Percentiles rank a stretch among this genome's conserved stretches.
phyloP scores from a whole-genome alignment of 805 yeast genomes.

The Lipomyces chichibuensis region DNA sequence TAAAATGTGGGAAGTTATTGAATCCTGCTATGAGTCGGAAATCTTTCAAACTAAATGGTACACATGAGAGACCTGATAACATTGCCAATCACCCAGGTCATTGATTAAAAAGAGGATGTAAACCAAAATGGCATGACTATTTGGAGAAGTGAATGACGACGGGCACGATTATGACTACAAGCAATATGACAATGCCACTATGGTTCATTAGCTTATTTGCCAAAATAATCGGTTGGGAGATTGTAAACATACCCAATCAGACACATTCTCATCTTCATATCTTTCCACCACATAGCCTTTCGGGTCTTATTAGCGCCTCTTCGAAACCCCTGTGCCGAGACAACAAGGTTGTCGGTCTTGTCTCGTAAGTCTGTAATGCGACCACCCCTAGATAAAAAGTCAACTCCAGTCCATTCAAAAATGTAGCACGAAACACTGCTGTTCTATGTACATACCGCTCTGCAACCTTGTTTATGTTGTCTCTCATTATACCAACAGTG shows the following conservation, averaged over 20 bases:
- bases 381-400: conserved; percentile 65
- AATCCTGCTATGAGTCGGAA: background rate
- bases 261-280: conserved; percentile 94
- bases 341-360: conserved; percentile 89
- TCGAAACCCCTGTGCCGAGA: conserved; percentile 90
- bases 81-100: background rate
- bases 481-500: conserved; percentile 97
- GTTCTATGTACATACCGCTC: conserved; percentile 50
- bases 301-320: conserved; percentile 96
- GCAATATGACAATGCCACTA: conserved; percentile 72
- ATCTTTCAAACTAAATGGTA: background rate
- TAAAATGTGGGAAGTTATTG: background rate
- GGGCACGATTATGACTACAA: conserved; percentile 89
- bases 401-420: background rate
- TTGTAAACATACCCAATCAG: conserved; percentile 54
- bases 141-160: conserved; percentile 78
- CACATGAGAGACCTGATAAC: background rate
- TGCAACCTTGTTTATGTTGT: conserved; percentile 92
- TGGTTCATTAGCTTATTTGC: background rate
- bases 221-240: background rate
- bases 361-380: conserved; percentile 88
- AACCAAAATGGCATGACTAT: conserved; percentile 1
- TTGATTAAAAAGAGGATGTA: background rate
- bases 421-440: background rate
- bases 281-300: conserved; percentile 99